Evolutionary conservation across 176 grass and related monocot species (phyloP), one percentile per base, ranked within the genome.

Genomic region (Triticum dicoccoides): DNA sequence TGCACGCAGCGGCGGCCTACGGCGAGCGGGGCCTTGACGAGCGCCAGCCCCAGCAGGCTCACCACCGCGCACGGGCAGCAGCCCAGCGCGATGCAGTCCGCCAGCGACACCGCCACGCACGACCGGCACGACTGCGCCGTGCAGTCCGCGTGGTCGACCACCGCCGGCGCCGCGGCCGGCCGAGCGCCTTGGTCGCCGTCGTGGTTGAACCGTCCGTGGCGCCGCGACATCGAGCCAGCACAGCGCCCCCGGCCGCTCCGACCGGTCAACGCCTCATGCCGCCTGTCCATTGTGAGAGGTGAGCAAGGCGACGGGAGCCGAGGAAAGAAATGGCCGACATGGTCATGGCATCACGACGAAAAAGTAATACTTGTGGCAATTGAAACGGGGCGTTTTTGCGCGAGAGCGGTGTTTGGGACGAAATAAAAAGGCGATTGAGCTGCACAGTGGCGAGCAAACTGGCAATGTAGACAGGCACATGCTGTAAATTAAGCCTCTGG

Each of bases 41-140:
- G 62, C 11, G 87, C 90, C 76, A 95, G 74, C 1, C 88, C 89
- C 70, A 97, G 92, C 54, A 92, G 83, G 86, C 90, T 94, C 14
- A 97, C 81, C 21, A 97, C 64, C 27, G 92, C 90, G 84, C 95
- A 97, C 0, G 95, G 95, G 88, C 95, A 97, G 86, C 95, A 97
- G 0, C 95, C 92, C 0, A 97, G 86, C 39, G 95, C 95, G 72
- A 95, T 86, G 82, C 89, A 94, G 86, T 97, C 95, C 39, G 92
- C 95, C 17, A 97, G 78, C 37, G 81, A 62, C 11, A 97, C 80
- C 24, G 92, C 95, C 41, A 94, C 89, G 89, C 95, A 97, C 5
- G 92, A 89, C 51, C 91, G 92, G 83, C 94, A 97, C n/a, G 90
- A 91, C 65, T 23, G 87, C 69, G 85, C 88, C 25, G 90, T 89